Conservation (phyloP, 192 early-diverging fungal species). For the Coemansia sp. region DNA sequence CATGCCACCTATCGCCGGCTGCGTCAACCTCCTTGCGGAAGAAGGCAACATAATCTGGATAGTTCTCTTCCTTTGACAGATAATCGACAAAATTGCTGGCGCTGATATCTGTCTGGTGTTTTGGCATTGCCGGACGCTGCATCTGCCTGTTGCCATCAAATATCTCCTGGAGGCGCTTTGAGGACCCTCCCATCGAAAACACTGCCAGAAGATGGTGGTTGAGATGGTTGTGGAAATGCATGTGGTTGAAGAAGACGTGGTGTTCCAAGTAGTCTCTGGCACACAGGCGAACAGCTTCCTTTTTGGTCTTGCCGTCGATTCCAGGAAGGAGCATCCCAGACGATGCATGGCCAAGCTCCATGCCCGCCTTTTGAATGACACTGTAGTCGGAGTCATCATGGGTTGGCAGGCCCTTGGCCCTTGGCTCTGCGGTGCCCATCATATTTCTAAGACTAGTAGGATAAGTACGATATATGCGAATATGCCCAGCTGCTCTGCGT, state of each 20-base stretch:
- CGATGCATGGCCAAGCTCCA: conserved; percentile 31
- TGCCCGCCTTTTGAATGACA: conserved; percentile 29
- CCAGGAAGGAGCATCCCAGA: conserved; percentile 43
- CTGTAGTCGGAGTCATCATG: conserved; percentile 33
- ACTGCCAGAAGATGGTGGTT: conserved; percentile 60
- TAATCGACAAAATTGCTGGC: conserved; percentile 35
- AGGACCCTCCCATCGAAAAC: conserved; percentile 56
- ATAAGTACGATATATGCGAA: background rate
- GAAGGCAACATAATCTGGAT: conserved; percentile 54
- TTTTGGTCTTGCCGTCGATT: conserved; percentile 41
- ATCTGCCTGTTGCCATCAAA: conserved; percentile 48
- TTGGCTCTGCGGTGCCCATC: background rate
- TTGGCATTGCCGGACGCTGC: conserved; percentile 27
- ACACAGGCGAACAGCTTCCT: conserved; percentile 50
- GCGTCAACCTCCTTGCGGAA: conserved; percentile 52
- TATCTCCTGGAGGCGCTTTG: conserved; percentile 54
- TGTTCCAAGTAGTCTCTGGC: conserved; percentile 54
- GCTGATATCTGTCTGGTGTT: conserved; percentile 33
- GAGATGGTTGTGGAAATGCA: conserved; percentile 61
- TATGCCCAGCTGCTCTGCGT: background rate
- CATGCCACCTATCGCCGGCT: conserved; percentile 38
- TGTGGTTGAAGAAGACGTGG: conserved; percentile 60
- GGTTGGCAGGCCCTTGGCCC: background rate
- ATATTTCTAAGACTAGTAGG: background rate
- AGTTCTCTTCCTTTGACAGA: conserved; percentile 42